Evolutionary conservation across 2,329 filamentous ascomycete species (phyloP), one percentile per base, ranked within the genome.

Genomic region (Cryphonectria radicalis): DNA sequence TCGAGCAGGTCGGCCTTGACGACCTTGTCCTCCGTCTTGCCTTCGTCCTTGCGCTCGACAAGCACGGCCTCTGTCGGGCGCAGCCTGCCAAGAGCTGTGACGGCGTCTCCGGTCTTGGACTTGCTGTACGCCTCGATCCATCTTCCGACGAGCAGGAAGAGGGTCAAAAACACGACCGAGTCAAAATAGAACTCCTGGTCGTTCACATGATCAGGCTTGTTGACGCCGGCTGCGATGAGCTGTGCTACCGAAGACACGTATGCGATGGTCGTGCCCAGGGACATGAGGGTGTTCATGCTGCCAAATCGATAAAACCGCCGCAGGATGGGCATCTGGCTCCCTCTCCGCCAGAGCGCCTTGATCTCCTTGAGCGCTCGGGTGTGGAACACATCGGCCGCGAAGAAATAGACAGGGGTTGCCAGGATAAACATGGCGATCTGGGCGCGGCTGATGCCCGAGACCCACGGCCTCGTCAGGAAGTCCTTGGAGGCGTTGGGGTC

Each of bases 261-360:
- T 1, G 95, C 95, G 72, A 98, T 93, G 2, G 90, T 92, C 0
- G 95, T 97, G 7, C 94, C 95, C 2, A 97, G 86, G 10, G 92
- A 96, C 81, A 98, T 95, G 72, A 98, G 87, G 83, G 97, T 92
- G 78, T 97, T 97, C 95, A 98, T 98, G 83, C 94, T 97, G 11
- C 95, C 95, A 77, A 98, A 98, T n/a, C 92, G 90, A 79, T 94
- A 94, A 77, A 98, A 95, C 19, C 95, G 87, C 75, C 91, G 88
- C 22, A 93, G 76, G 4, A 97, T 79, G 0, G 93, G 92, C 0
- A 91, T 91, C 53, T 87, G 89, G 78, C 93, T 97, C 40, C 90
- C 88, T 2, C 84, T 89, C 32, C 92, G 87, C 95, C 95, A 98
- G 74, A 97, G 84, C 0, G 90, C 86, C 73, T 86, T 85, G 17